Evolutionary conservation across 2,329 filamentous ascomycete genomes (phyloP).

Genomic region (Botrytis porri): DNA sequence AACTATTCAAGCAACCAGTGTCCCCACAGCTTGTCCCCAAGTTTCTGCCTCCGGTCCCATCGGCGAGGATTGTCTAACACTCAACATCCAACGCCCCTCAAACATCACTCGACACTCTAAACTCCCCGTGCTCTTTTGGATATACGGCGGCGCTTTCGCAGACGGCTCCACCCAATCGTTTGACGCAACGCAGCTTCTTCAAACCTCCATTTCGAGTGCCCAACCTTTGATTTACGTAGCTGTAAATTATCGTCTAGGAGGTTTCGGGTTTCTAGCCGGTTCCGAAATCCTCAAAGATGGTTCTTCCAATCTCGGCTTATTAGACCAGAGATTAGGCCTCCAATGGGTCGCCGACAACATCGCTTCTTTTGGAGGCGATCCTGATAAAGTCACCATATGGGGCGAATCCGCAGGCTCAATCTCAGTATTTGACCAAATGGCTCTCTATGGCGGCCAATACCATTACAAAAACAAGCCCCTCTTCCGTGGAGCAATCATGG

Average conservation of each 20-base stretch:
- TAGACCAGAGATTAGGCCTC: constrained; percentile 58
- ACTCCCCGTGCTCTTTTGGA: constrained; percentile 43
- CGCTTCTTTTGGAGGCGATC: constrained; percentile 58
- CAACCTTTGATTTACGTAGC: constrained; percentile 55
- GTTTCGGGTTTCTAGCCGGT: constrained; percentile 66
- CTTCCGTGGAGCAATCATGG: constrained; percentile 76
- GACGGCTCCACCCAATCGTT: constrained; percentile 51
- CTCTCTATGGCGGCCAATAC: constrained; percentile 67
- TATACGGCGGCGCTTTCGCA: constrained; percentile 32
- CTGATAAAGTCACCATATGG: constrained; percentile 49
- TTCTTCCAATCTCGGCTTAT: constrained; percentile 59
- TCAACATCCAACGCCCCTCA: constrained; percentile 42
- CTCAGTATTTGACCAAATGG: constrained; percentile 73
- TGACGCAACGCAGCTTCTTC: constrained; percentile 48
- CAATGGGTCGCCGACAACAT: constrained; percentile 73
- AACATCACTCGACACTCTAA: constrained; percentile 49
- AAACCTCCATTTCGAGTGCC: constrained; percentile 61
- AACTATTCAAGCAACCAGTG: constrained; percentile 33
- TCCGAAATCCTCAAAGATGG: constrained; percentile 50
- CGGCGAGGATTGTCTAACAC: constrained; percentile 40
- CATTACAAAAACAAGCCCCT: constrained; percentile 71
- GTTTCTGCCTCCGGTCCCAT: constrained; percentile 22
- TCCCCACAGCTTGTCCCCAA: constrained; percentile 39
- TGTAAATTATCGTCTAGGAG: constrained; percentile 62
- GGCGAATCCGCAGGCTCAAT: constrained; percentile 61